These are phyloP conservation scores for Apiospora pterosperma DNA, from an alignment of 2,329 filamentous ascomycete genomes.

Conservation along the genomic window DNA sequence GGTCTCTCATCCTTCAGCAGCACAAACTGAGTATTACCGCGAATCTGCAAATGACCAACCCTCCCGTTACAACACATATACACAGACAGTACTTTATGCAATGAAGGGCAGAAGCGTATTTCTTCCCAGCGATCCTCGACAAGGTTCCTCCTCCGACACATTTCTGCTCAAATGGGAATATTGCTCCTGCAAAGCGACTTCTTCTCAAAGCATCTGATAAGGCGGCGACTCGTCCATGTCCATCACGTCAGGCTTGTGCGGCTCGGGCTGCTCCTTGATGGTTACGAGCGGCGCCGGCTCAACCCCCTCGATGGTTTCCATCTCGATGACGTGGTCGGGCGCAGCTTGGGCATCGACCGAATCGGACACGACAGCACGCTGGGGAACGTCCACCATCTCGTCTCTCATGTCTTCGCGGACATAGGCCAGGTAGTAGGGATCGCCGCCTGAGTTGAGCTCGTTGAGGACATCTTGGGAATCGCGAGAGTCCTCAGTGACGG, in stretches of 20 bases:
- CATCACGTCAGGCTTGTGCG: neutral
- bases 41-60: neutral
- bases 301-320: conserved; percentile 26
- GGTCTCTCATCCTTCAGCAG: neutral
- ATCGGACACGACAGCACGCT: conserved; percentile 22
- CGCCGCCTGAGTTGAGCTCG: conserved; percentile 64
- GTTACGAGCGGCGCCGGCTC: neutral
- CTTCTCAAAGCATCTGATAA: neutral
- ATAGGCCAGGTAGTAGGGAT: conserved; percentile 81
- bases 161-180: neutral
- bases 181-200: neutral
- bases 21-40: neutral
- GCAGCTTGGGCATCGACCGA: neutral
- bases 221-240: neutral
- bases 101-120: neutral
- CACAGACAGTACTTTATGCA: neutral
- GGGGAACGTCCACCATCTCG: conserved; percentile 45
- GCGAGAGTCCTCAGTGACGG: conserved; percentile 64
- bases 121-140: neutral
- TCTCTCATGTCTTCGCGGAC: conserved; percentile 66
- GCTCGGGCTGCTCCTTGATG: neutral
- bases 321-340: conserved; percentile 15
- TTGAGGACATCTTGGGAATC: conserved; percentile 67
- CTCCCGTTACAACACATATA: neutral
- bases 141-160: neutral